Percentiles rank a stretch among this genome's conserved stretches.
These are phyloP conservation scores for Annulohypoxylon maeteangense DNA, from an alignment of 495 filamentous ascomycete species.

Conservation along the genomic window DNA sequence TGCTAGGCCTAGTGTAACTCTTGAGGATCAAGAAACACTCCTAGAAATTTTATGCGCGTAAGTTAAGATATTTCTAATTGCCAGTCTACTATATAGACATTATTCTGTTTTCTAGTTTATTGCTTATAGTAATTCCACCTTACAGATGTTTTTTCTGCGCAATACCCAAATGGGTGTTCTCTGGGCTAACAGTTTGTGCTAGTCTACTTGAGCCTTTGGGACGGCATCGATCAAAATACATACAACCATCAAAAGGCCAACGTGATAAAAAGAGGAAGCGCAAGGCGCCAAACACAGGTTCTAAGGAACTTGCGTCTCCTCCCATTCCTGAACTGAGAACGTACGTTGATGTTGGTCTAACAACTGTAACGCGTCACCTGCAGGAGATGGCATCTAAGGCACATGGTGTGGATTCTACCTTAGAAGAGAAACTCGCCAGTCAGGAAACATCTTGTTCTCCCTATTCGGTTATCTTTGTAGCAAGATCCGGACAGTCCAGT, in stretches of 20 bases:
- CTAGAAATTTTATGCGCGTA: constrained; percentile 67
- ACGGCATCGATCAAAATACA: constrained; percentile 59
- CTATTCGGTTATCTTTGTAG: constrained; percentile 64
- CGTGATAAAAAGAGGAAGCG: constrained; percentile 58
- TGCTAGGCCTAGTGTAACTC: constrained; percentile 60
- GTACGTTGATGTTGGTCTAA: constrained; percentile 68
- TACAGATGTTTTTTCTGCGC: too few relatives aligned
- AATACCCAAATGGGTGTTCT: not conserved
- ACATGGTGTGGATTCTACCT: not conserved
- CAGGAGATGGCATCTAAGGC: constrained; percentile 51
- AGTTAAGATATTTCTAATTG: constrained; percentile 21
- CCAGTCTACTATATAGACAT: too few relatives aligned
- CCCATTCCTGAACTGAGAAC: constrained; percentile 60
- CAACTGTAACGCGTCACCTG: constrained; percentile 65
- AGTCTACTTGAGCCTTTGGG: constrained; percentile 70
- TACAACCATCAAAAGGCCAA: constrained; percentile 64
- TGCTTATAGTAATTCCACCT: too few relatives aligned
- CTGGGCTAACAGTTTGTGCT: constrained; percentile 7
- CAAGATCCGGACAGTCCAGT: constrained; percentile 60
- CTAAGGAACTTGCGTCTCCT: constrained; percentile 30
- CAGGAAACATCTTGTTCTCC: constrained; percentile 20
- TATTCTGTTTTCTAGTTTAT: too few relatives aligned
- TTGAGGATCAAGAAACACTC: constrained; percentile 63
- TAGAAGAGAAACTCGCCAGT: not conserved
- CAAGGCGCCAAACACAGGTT: constrained; percentile 42